Evolutionary conservation across 1,139 yeast species (phyloP).

Genomic region (Protomyces gravidus): DNA sequence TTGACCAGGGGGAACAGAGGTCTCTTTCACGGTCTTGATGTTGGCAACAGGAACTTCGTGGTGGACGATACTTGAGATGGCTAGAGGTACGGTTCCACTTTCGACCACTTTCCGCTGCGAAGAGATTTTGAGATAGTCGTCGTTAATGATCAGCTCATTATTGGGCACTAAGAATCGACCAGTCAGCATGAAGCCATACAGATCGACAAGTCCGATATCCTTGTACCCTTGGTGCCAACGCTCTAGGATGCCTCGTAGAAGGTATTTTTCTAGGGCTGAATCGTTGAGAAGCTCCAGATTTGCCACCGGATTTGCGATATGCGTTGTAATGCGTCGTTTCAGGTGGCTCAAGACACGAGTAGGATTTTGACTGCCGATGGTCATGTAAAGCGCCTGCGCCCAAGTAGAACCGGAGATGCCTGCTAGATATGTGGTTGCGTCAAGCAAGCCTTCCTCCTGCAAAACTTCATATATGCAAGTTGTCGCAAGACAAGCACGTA

Average conservation of each 20-base stretch:
- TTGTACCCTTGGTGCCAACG: slow-evolving; percentile 30
- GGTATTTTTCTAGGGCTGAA: slow-evolving; percentile 33
- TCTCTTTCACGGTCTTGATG: slow-evolving; percentile 21
- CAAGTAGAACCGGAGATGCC: slow-evolving; percentile 37
- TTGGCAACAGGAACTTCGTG: slow-evolving; percentile 34
- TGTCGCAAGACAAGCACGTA: slow-evolving; percentile 35
- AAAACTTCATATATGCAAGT: slow-evolving; percentile 33
- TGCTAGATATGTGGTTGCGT: slow-evolving; percentile 35
- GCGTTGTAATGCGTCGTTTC: slow-evolving; percentile 32
- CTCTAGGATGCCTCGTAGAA: slow-evolving; percentile 34
- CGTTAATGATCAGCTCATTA: slow-evolving; percentile 27
- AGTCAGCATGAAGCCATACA: slow-evolving; percentile 35
- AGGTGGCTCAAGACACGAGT: slow-evolving; percentile 31
- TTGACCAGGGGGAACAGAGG: neutral
- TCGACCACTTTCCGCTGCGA: slow-evolving; percentile 31
- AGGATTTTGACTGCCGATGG: slow-evolving; percentile 31
- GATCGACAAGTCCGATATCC: slow-evolving; percentile 32
- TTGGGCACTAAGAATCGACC: slow-evolving; percentile 34
- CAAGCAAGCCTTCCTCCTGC: slow-evolving; percentile 33
- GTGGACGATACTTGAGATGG: slow-evolving; percentile 35
- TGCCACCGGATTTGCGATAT: slow-evolving; percentile 34
- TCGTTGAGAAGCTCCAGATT: slow-evolving; percentile 32
- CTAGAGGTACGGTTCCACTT: slow-evolving; percentile 35
- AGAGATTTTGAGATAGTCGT: slow-evolving; percentile 33
- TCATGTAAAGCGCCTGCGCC: slow-evolving; percentile 34